phyloP scores from a whole-genome alignment of 257 asterid genomes.

The Verbascum thapsus region DNA sequence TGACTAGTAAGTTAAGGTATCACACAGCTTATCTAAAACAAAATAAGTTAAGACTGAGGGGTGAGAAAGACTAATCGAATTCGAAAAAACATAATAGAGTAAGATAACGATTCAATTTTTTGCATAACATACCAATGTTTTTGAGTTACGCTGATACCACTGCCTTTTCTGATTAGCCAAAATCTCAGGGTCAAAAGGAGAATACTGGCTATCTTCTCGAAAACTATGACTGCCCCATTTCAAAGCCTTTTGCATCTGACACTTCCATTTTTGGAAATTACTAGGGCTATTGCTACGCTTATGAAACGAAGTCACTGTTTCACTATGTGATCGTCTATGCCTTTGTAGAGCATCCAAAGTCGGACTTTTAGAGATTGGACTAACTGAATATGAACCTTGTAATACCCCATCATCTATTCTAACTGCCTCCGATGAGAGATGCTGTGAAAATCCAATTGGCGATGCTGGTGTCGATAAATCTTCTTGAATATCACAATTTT shows the following conservation, averaged over 20 bases:
- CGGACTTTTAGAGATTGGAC: constrained; percentile 28
- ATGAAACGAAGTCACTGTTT: constrained; percentile 44
- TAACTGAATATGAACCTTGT: constrained; percentile 39
- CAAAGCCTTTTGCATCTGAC: constrained; percentile 68
- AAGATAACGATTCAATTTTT: constrained; percentile 21
- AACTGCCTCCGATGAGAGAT: constrained; percentile 58
- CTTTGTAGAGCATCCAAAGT: constrained; percentile 33
- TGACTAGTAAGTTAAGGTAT: not conserved
- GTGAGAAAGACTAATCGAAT: not conserved
- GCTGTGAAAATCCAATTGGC: constrained; percentile 56
- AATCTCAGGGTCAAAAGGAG: constrained; percentile 83
- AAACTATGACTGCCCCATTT: constrained; percentile 52
- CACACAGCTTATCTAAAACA: constrained; percentile 8
- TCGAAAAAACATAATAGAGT: not conserved
- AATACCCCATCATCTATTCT: constrained; percentile 61
- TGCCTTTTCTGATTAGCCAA: constrained; percentile 91
- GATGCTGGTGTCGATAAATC: constrained; percentile 59
- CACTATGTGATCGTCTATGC: constrained; percentile 78
- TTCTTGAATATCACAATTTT: constrained; percentile 39
- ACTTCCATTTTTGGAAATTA: constrained; percentile 58
- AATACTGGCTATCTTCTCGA: constrained; percentile 42
- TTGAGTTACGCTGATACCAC: constrained; percentile 85
- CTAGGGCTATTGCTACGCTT: constrained; percentile 40
- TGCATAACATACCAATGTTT: constrained; percentile 56
- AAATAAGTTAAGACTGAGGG: not conserved